These are phyloP conservation scores for Dalbergia oliveri DNA, from an alignment of 306 rosid species.

Conservation along the genomic window DNA sequence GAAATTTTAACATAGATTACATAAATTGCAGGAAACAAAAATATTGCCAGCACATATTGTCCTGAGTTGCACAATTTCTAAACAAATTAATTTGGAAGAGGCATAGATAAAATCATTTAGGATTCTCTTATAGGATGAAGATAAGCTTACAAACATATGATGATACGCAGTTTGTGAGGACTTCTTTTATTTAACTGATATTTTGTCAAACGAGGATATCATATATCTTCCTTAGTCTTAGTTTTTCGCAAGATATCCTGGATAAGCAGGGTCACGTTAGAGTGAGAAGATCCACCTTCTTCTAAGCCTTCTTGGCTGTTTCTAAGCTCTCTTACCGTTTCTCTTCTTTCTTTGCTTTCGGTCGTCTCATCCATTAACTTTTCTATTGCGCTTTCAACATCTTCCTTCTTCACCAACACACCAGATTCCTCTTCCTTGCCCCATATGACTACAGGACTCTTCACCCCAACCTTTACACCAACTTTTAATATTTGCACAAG, in stretches of 20 bases:
- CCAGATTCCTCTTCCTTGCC: conserved; percentile 57
- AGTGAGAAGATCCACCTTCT: conserved; percentile 66
- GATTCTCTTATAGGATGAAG: no score
- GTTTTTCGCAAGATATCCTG: conserved; percentile 43
- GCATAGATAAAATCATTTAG: no score
- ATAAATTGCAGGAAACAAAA: no score
- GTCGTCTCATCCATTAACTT: conserved; percentile 55
- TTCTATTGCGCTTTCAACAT: conserved; percentile 53
- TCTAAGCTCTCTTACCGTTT: conserved; percentile 48
- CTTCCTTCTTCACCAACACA: conserved; percentile 57
- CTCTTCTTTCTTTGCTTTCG: conserved; percentile 55
- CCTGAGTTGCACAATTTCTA: no score
- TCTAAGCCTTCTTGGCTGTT: conserved; percentile 55
- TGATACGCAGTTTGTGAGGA: no score
- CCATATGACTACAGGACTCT: conserved; percentile 46
- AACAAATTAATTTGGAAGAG: no score
- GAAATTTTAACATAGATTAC: no score
- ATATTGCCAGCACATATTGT: no score
- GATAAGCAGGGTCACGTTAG: conserved; percentile 38
- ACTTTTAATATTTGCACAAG: conserved; percentile 56
- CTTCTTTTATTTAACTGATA: no score
- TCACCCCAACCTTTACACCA: conserved; percentile 64
- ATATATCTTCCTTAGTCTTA: no score
- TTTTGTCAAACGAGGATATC: no score
- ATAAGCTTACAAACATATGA: no score